Percentiles rank a stretch among this genome's conserved stretches.
phyloP scores from a whole-genome alignment of 495 filamentous ascomycete species.

The Trichoderma asperelloides region DNA sequence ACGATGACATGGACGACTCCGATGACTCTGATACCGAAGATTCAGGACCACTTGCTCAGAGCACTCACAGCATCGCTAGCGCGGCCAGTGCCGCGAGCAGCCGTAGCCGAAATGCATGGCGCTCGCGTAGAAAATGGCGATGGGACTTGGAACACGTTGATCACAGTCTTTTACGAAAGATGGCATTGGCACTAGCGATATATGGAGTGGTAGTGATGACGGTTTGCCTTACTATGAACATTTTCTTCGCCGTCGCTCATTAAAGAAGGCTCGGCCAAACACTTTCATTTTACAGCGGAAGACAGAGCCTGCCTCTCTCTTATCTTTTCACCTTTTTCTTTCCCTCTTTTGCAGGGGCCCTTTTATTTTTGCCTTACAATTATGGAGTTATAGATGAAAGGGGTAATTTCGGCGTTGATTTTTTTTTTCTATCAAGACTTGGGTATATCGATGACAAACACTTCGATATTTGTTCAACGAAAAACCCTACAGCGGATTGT shows the following conservation, averaged over 20 bases:
- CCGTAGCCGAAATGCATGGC: slow-evolving; percentile 16
- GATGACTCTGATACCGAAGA: slow-evolving; percentile 39
- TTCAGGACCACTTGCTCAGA: slow-evolving; percentile 39
- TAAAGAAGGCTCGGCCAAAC: neutral
- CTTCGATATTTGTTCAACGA: neutral
- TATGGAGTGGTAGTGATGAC: slow-evolving; percentile 88
- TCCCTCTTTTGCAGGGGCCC: neutral
- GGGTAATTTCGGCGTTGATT: neutral
- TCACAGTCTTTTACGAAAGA: slow-evolving; percentile 52
- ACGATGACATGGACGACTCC: slow-evolving; percentile 55
- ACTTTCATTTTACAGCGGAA: neutral
- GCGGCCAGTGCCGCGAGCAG: slow-evolving; percentile 23
- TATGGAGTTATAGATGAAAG: slow-evolving; percentile 1
- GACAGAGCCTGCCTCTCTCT: neutral
- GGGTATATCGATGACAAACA: neutral
- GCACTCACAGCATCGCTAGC: slow-evolving; percentile 36
- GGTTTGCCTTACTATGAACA: slow-evolving; percentile 77
- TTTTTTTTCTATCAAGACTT: neutral
- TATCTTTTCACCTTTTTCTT: no score
- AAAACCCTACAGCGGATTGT: neutral
- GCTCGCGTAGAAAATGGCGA: slow-evolving; percentile 31
- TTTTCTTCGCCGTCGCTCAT: slow-evolving; percentile 14
- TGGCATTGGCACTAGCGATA: slow-evolving; percentile 65
- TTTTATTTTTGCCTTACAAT: neutral
- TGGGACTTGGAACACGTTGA: slow-evolving; percentile 43